Base-by-base conservation (phyloP, 345 rosid species). In the Murraya koenigii region DNA sequence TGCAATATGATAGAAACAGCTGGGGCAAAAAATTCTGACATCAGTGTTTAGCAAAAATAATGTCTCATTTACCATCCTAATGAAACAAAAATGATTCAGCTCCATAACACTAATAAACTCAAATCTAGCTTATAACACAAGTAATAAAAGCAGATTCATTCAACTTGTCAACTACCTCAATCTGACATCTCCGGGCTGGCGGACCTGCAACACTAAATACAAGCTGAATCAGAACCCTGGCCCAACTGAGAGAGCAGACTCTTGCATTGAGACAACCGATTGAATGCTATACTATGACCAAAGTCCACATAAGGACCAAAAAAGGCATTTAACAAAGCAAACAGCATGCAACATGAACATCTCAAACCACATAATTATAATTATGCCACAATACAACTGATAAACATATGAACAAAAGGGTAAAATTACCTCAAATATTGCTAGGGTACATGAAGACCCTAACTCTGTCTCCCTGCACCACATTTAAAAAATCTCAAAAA, bases 361-460 rank as follows among this genome's bases (percentile, higher is more conserved):
- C 8, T 8, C 8, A 3, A 25, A 66, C 19, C 7, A 8, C 35
- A 8, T 7, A 23, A 2, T 10, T 19, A 66, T 44, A 13, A 44
- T 44, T 14, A 44, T 44, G 20, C 39, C 10, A 66, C 26, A 23
- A 63, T 28, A 11, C 70, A 72, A 23, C 17, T 6, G 10, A 60
- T 5, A 60, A 36, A 72, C 49, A 44, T 33, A 10, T 33, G 63
- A 7, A 23, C 28, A 49, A 33, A n/a, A 7, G 1, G 20, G 33
- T 74, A 52, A 61, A 4, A 64, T 69, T 76, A 93, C 98, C 96
- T 92, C 78, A 94, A 30, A 92, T 94, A 68, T 92, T 92, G 90
- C 97, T 92, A 77, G 97, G 98, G 82, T 92, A 94, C 98, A 94
- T 91, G 88, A 94, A 92, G 61, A 94, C 98, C 76, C 98, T 89